phyloP scores from a whole-genome alignment of 2,329 filamentous ascomycete genomes.

The Colletotrichum sp. region DNA sequence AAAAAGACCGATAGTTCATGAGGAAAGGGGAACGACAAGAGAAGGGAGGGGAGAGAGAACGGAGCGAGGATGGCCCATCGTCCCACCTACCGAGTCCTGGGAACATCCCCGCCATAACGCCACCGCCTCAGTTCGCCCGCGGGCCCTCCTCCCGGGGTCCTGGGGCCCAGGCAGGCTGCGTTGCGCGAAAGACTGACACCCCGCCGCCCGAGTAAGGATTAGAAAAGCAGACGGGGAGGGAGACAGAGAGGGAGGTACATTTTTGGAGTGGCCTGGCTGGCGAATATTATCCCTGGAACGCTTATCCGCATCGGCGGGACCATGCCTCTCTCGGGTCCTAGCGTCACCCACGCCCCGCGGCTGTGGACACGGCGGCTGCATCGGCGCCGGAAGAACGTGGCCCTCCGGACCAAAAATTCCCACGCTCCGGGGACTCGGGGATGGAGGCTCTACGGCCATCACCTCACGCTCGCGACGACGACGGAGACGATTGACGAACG shows the following conservation, averaged over 20 bases:
- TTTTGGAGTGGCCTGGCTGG: not conserved
- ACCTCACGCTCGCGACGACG: not conserved
- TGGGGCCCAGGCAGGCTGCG: not conserved
- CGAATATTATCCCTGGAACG: not conserved
- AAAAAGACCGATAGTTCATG: not conserved
- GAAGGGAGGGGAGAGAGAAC: not conserved
- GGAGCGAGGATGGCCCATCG: not conserved
- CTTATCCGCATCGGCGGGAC: not conserved
- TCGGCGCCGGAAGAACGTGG: slow-evolving; percentile 39
- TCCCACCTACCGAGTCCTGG: not conserved
- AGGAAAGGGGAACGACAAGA: not conserved
- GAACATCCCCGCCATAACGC: not conserved
- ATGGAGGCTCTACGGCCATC: not conserved
- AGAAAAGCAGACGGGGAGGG: not conserved
- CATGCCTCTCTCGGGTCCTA: not conserved
- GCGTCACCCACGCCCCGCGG: slow-evolving; percentile 26
- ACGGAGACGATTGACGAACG: not conserved
- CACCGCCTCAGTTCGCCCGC: not conserved
- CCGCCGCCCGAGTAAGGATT: not conserved
- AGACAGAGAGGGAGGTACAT: not conserved
- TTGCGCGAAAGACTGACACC: not conserved
- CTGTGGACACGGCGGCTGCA: not conserved
- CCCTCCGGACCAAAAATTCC: slow-evolving; percentile 13
- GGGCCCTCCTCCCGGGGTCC: not conserved
- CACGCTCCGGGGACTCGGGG: not conserved